Evolutionary conservation across 768 basidiomycete genomes (phyloP).

Genomic region (Gautieria morchelliformis): DNA sequence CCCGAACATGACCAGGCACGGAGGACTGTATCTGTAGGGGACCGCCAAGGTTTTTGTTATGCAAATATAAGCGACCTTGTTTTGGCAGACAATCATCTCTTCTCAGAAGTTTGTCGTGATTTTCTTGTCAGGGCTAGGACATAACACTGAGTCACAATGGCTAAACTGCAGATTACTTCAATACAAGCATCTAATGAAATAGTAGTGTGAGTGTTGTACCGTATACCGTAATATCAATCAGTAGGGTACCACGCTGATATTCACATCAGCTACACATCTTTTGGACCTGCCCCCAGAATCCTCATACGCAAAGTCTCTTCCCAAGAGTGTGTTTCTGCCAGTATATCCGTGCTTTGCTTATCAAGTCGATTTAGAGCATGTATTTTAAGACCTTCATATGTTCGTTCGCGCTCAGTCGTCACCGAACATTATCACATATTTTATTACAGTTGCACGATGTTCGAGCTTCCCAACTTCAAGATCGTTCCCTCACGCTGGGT

Average conservation of each 20-base stretch:
- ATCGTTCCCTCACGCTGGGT: slow-evolving; percentile 46
- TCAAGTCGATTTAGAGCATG: slow-evolving; percentile 5
- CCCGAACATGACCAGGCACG: neutral
- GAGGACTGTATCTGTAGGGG: neutral
- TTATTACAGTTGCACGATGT: slow-evolving; percentile 41
- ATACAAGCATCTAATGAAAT: neutral
- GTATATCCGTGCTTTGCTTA: too few relatives aligned
- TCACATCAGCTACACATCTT: slow-evolving; percentile 27
- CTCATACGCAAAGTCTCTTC: slow-evolving; percentile 34
- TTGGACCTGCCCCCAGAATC: slow-evolving; percentile 44
- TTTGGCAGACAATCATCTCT: neutral
- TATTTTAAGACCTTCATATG: slow-evolving; percentile 17
- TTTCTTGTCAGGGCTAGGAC: too few relatives aligned
- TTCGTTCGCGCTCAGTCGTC: neutral
- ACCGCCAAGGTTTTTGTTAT: slow-evolving; percentile 1
- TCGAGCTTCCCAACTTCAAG: slow-evolving; percentile 43
- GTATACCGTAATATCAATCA: neutral
- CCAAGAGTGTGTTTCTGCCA: slow-evolving; percentile 26
- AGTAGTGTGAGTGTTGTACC: neutral
- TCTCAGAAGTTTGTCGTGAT: neutral
- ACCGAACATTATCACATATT: neutral
- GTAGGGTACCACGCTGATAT: neutral
- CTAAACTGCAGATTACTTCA: neutral
- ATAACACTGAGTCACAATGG: too few relatives aligned
- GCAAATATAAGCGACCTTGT: neutral